Percentiles rank a stretch among this genome's conserved stretches.
Conservation (phyloP, 2,329 filamentous ascomycete species). For the Didymella exigua region DNA sequence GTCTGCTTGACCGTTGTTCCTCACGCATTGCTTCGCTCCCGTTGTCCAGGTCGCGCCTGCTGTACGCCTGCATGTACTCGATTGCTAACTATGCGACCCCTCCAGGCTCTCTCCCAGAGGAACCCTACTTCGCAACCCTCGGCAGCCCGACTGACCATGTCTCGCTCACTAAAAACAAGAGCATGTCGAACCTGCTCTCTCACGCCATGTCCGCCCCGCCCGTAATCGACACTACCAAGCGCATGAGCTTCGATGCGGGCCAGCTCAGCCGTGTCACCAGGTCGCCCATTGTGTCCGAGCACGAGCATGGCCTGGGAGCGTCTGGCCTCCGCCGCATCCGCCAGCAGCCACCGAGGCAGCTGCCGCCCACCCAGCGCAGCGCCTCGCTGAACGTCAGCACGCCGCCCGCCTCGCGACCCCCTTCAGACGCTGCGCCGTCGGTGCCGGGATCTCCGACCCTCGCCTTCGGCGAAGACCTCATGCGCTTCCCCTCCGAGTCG, state of each 20-base stretch:
- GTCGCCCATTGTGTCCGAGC: constrained; percentile 81
- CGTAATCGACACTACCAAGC: constrained; percentile 63
- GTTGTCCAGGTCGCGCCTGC: neutral
- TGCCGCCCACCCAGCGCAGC: constrained; percentile 66
- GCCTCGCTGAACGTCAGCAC: constrained; percentile 71
- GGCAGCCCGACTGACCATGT: constrained; percentile 38
- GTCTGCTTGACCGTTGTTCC: neutral
- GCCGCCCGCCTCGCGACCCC: constrained; percentile 58
- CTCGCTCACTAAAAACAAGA: constrained; percentile 56
- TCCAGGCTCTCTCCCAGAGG: constrained; percentile 45
- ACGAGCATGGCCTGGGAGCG: constrained; percentile 83
- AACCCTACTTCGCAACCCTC: constrained; percentile 33
- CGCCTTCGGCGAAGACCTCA: constrained; percentile 82
- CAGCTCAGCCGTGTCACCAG: constrained; percentile 73
- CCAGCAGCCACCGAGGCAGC: constrained; percentile 68
- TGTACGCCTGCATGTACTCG: constrained; percentile 24
- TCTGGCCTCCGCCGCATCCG: constrained; percentile 93
- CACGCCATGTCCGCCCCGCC: constrained; percentile 42
- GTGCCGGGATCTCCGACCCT: constrained; percentile 70
- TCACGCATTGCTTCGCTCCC: neutral
- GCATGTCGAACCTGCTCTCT: constrained; percentile 55
- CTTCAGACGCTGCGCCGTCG: constrained; percentile 61
- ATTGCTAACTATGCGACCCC: constrained; percentile 34
- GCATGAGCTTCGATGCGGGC: constrained; percentile 78
- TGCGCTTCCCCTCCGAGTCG: constrained; percentile 91